Conservation (phyloP, 106 monocot species). For the Dendrobium huoshanense region DNA sequence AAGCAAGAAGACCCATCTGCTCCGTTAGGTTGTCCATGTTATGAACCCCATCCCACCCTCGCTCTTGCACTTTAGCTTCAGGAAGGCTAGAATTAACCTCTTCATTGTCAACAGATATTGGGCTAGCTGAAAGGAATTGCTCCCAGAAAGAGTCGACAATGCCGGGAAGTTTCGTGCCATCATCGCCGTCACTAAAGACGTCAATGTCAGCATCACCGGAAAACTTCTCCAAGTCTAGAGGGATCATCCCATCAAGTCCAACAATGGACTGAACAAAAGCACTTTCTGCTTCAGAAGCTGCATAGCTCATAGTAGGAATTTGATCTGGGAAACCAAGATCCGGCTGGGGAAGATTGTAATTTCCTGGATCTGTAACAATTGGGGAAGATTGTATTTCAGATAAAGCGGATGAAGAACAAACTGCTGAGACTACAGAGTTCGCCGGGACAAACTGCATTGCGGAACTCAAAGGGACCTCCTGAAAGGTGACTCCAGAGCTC, state of each 20-base stretch:
- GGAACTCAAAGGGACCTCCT: slow-evolving; percentile 21
- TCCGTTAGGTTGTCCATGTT: slow-evolving; percentile 15
- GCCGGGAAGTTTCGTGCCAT: slow-evolving; percentile 9
- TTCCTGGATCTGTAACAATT: background rate
- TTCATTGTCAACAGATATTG: slow-evolving; percentile 4
- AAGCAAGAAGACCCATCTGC: slow-evolving; percentile 20
- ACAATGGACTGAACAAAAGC: background rate
- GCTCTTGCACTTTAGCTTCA: background rate
- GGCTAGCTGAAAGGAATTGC: slow-evolving; percentile 21
- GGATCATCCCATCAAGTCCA: slow-evolving; percentile 5
- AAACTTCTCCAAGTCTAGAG: slow-evolving; percentile 5
- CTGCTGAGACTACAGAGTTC: slow-evolving; percentile 17
- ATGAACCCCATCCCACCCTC: background rate
- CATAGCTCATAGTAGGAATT: slow-evolving; percentile 4
- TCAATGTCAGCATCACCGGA: background rate
- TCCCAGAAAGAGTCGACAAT: slow-evolving; percentile 35
- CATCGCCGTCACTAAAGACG: background rate
- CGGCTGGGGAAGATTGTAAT: too few relatives aligned
- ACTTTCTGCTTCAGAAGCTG: background rate
- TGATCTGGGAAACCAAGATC: slow-evolving; percentile 5
- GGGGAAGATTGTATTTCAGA: slow-evolving; percentile 26
- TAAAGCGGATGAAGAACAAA: slow-evolving; percentile 11
- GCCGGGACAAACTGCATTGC: background rate
- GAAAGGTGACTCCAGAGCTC: slow-evolving; percentile 26
- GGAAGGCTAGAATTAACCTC: slow-evolving; percentile 11